phyloP scores from a whole-genome alignment of 2,329 filamentous ascomycete genomes.

The Byssothecium circinans region DNA sequence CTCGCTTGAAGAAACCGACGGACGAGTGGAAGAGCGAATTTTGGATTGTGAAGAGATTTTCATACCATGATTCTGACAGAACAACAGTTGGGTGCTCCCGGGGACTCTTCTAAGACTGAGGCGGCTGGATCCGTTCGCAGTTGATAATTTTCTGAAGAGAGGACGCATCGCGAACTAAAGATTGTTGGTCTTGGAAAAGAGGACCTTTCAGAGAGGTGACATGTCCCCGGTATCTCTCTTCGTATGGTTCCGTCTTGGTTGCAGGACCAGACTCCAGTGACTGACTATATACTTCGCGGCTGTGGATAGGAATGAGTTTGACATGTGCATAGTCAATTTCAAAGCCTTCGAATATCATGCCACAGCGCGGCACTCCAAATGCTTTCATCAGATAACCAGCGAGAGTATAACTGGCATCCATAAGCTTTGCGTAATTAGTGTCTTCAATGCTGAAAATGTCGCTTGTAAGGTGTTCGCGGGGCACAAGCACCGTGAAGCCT shows the following conservation, averaged over 20 bases:
- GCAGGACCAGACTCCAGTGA: neutral
- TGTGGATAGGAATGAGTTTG: slow-evolving; percentile 17
- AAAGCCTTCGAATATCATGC: slow-evolving; percentile 20
- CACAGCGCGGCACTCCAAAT: slow-evolving; percentile 7
- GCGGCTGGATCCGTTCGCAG: no score
- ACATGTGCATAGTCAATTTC: slow-evolving; percentile 20
- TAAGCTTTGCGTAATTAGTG: slow-evolving; percentile 3
- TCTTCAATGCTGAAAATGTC: slow-evolving; percentile 14
- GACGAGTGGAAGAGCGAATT: slow-evolving; percentile 3
- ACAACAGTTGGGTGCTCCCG: no score
- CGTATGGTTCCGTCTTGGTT: slow-evolving; percentile 2
- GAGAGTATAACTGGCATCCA: slow-evolving; percentile 5
- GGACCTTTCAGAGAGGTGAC: slow-evolving; percentile 6
- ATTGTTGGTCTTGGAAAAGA: slow-evolving; percentile 4
- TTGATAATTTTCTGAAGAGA: slow-evolving; percentile 5
- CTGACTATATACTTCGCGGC: slow-evolving; percentile 1
- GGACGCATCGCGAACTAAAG: neutral
- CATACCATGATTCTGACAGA: no score
- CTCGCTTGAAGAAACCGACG: slow-evolving; percentile 1
- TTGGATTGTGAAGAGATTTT: no score
- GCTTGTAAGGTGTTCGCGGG: slow-evolving; percentile 13
- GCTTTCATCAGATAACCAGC: slow-evolving; percentile 6
- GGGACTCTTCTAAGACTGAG: no score
- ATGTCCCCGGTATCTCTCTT: slow-evolving; percentile 4
- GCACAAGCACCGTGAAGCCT: slow-evolving; percentile 13